Base-by-base conservation (phyloP, 805 yeast genomes). In the Lachancea thermotolerans region DNA sequence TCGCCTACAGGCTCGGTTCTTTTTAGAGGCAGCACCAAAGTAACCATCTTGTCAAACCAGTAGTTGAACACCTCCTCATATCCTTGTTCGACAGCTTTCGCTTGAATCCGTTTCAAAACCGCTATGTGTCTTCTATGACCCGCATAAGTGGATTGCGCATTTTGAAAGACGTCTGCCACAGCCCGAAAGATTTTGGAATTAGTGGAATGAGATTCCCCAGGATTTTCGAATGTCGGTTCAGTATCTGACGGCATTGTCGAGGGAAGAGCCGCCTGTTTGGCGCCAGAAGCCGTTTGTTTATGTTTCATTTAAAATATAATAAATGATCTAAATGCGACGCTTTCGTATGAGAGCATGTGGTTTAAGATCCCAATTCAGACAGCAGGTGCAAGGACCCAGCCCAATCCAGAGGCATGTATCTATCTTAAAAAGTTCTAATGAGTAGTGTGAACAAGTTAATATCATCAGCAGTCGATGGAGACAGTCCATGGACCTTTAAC, bases 81-180 rank as follows among this genome's bases (percentile, higher is more conserved):
- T 1, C 70, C 78, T 31, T 79, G 64, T 5, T 71, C 71, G 10
- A 69, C 61, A 1, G 93, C 77, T 51, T 77, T 74, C 12, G 67
- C 53, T 46, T 82, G 84, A 12, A 86, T 67, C 37, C 75, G 73
- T 56, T 74, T 75, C 57, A 89, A 58, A 5, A 84, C 73, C 9
- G 79, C 76, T 6, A 82, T 77, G 47, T 85, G 81, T 57, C 85
- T 84, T 39, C 85, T 71, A 62, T 89, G 96, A 1, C 90, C 82
- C 0, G 90, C 82, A 29, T 81, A 71, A 1, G 86, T 73, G 17
- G 66, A 51, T 57, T 89, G 97, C 0, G 93, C 85, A 46, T 82
- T 91, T 57, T 85, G 91, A 57, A 89, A 89, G 3, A 81, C 79
- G 46, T 75, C 79, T 1, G 85, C 79, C 54, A 82, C 67, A 3